Percentiles rank a stretch among this genome's conserved stretches.
phyloP scores from a whole-genome alignment of 441 rosid genomes.

The Breynia disticha region DNA sequence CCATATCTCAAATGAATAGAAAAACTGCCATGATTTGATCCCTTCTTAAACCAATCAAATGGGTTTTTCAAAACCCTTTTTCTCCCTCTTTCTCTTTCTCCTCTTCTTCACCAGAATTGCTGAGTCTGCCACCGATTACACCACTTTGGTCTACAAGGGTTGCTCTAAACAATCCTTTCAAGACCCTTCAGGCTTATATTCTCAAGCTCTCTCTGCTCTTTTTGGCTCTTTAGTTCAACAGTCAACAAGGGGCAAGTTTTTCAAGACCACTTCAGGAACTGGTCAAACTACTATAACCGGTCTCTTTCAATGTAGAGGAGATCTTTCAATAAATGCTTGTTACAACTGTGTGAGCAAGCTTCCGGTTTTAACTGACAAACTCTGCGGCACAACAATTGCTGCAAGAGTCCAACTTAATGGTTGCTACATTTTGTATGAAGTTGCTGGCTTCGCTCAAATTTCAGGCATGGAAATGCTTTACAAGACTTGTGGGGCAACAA shows the following conservation, averaged over 20 bases:
- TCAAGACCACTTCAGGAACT: conserved; percentile 68
- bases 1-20: conserved; percentile 20
- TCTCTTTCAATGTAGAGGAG: conserved; percentile 91
- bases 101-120: conserved; percentile 23
- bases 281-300: conserved; percentile 74
- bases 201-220: conserved; percentile 77
- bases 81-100: conserved; percentile 22
- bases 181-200: conserved; percentile 73
- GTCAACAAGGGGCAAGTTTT: conserved; percentile 75
- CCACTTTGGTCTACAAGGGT: conserved; percentile 76
- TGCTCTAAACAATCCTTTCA: conserved; percentile 68
- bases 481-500: conserved; percentile 50
- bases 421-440: conserved; percentile 69
- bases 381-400: conserved; percentile 69
- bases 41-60: conserved; percentile 24
- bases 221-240: conserved; percentile 74
- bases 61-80: conserved; percentile 40
- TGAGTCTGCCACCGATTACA: conserved; percentile 55
- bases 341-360: conserved; percentile 89
- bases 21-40: conserved; percentile 49
- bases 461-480: conserved; percentile 47
- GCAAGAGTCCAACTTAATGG: conserved; percentile 82
- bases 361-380: conserved; percentile 65
- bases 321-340: conserved; percentile 62
- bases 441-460: conserved; percentile 48